phyloP scores from a whole-genome alignment of 495 filamentous ascomycete genomes.

The Hypoxylon perforatum region DNA sequence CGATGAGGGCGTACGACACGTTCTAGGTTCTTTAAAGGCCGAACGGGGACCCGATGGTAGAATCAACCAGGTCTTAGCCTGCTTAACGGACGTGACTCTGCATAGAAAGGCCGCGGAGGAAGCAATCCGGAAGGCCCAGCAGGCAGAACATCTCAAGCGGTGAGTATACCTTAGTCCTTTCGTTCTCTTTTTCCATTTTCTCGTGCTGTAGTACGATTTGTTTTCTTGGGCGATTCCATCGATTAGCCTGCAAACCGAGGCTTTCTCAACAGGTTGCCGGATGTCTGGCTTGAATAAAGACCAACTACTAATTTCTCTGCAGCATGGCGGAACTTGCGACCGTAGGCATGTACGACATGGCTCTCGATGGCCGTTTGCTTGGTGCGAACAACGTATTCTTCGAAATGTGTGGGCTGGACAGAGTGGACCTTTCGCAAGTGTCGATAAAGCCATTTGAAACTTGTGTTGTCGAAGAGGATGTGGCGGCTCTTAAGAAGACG shows the following conservation, averaged over 20 bases:
- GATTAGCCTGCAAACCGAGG: too few species aligned
- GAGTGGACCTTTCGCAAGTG: conserved; percentile 46
- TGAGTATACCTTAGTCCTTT: conserved; percentile 6
- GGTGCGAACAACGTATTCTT: conserved; percentile 59
- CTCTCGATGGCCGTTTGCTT: conserved; percentile 53
- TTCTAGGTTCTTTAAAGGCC: conserved; percentile 54
- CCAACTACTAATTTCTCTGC: conserved; percentile 8
- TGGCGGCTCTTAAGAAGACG: conserved; percentile 56
- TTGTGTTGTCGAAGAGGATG: conserved; percentile 69
- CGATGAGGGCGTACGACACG: conserved; percentile 48
- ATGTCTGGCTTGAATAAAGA: not conserved
- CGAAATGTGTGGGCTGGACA: conserved; percentile 71
- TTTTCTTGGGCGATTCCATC: not conserved
- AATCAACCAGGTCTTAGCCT: conserved; percentile 54
- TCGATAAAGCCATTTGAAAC: conserved; percentile 51
- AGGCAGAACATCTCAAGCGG: conserved; percentile 60
- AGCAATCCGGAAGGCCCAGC: conserved; percentile 55
- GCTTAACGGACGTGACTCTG: conserved; percentile 57
- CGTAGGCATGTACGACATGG: conserved; percentile 61
- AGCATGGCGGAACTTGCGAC: conserved; percentile 59
- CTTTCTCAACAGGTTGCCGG: too few species aligned
- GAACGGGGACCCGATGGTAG: conserved; percentile 51
- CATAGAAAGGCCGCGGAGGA: conserved; percentile 57
- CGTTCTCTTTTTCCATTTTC: not conserved
- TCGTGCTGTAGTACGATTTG: not conserved